Base-by-base conservation (phyloP, 495 filamentous ascomycete species). In the Collariella sp. region DNA sequence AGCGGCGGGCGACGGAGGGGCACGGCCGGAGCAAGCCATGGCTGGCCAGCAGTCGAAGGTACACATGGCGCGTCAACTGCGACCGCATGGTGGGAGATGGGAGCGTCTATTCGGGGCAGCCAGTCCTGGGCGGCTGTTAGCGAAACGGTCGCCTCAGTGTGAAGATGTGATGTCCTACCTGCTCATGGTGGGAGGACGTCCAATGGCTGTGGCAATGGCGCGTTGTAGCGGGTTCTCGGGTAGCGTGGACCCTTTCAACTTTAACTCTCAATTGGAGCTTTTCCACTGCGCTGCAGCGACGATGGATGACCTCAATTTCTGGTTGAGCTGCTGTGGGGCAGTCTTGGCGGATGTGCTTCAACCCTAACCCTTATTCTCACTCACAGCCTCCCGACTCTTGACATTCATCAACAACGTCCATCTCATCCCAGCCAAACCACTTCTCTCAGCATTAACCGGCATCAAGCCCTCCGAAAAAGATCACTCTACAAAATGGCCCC, bases 51-150 rank as follows among this genome's bases (percentile, higher is more conserved):
- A 91, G 76, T 59, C 80, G 79, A 52, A 79, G 79, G 65, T 90
- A 87, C 58, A 89, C 83, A 66, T 78, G 71, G 69, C 84, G 80
- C 46, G 87, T 83, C 59, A 95, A 79, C 64, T 89, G 85, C 68
- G 89, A 90, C 64, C 84, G 86, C 89, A 94, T 94, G 56, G 68
- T 62, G 69, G 62, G 58, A 67, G 56, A 65, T 51, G 46, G 51
- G 55, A 64, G 48, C 42, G 57, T 48, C 54, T 67, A 60, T 31
- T 56, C 26, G 13, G 36, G n/a, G n/a, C n/a, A 53, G 56, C 33
- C 52, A 58, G 59, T 55, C 24, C 53, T 67, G 46, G 34, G 12
- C 1, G 29, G 7, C 10, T 0, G 39, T 24, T 3, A 24, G 50
- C 24, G 18, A 35, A 36, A 0, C 31, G 18, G 1, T 38, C 10